These are phyloP conservation scores for Tolypocladium album DNA, from an alignment of 2,329 filamentous ascomycete species.

Conservation along the genomic window DNA sequence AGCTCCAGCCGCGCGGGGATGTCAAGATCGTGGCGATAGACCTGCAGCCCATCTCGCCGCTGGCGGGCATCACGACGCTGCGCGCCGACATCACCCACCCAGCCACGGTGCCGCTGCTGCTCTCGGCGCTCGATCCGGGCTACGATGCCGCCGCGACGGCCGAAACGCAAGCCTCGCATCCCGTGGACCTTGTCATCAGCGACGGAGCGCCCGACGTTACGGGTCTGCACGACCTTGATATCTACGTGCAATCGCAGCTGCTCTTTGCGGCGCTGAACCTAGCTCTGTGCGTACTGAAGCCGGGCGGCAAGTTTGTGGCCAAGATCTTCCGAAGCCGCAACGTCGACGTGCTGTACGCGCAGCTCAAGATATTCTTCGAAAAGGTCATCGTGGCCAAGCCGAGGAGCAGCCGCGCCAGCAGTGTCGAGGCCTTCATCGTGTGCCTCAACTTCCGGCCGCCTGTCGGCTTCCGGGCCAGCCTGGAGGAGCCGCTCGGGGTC, in stretches of 20 bases:
- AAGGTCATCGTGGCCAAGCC: constrained; percentile 88
- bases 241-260: constrained; percentile 93
- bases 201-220: constrained; percentile 96
- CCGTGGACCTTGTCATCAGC: constrained; percentile 87
- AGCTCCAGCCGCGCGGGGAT: constrained; percentile 43
- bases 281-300: constrained; percentile 81
- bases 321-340: constrained; percentile 95
- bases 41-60: constrained; percentile 86
- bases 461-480: constrained; percentile 59
- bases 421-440: constrained; percentile 93
- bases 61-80: constrained; percentile 85
- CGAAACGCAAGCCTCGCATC: constrained; percentile 52
- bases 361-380: constrained; percentile 82
- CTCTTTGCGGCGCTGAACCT: constrained; percentile 91
- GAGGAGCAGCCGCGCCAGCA: constrained; percentile 86
- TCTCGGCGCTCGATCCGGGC: constrained; percentile 71
- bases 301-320: constrained; percentile 91
- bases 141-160: constrained; percentile 27
- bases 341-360: constrained; percentile 90
- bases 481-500: constrained; percentile 64
- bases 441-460: constrained; percentile 84
- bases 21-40: constrained; percentile 96
- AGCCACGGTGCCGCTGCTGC: constrained; percentile 80
- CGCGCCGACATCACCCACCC: constrained; percentile 97
- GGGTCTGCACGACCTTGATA: constrained; percentile 91